phyloP scores from a whole-genome alignment of 371 early-diverging fungal genomes.

The Mucor plumbeus region DNA sequence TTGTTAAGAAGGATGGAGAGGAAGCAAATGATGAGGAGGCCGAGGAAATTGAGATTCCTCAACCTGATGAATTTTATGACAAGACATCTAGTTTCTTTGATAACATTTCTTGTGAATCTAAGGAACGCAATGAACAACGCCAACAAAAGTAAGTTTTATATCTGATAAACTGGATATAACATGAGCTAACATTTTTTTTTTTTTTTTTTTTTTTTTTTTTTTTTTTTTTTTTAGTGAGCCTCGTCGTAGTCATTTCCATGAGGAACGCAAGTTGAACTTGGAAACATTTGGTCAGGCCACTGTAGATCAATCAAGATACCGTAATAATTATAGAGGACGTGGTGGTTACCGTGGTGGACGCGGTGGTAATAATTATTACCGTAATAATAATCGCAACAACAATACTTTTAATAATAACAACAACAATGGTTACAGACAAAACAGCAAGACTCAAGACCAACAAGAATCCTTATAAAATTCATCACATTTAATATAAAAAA shows the following conservation, averaged over 20 bases:
- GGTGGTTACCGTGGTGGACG: slow-evolving; percentile 53
- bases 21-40: slow-evolving; percentile 40
- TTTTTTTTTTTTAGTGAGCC: slow-evolving; percentile 38
- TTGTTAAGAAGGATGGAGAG: slow-evolving; percentile 56
- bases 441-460: slow-evolving; percentile 10
- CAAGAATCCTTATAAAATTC: slow-evolving; percentile 6
- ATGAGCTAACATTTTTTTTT: slow-evolving; percentile 16
- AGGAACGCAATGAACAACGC: slow-evolving; percentile 71
- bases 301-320: slow-evolving; percentile 68
- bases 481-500: neutral
- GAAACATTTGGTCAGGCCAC: slow-evolving; percentile 95
- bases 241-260: slow-evolving; percentile 78
- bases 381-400: slow-evolving; percentile 34
- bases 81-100: slow-evolving; percentile 91
- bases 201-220: slow-evolving; percentile 6
- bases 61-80: slow-evolving; percentile 65
- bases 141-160: slow-evolving; percentile 21
- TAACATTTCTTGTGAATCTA: slow-evolving; percentile 95
- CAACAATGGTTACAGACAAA: slow-evolving; percentile 26
- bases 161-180: neutral
- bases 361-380: slow-evolving; percentile 40
- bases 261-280: slow-evolving; percentile 89
- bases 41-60: slow-evolving; percentile 56
- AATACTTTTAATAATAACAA: slow-evolving; percentile 39
- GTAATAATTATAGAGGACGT: slow-evolving; percentile 60